A percentile compares a stretch with the other conserved stretches of the same genome.
These are phyloP conservation scores for Bombardia bombarda DNA, from an alignment of 495 filamentous ascomycete genomes.

Conservation along the genomic window DNA sequence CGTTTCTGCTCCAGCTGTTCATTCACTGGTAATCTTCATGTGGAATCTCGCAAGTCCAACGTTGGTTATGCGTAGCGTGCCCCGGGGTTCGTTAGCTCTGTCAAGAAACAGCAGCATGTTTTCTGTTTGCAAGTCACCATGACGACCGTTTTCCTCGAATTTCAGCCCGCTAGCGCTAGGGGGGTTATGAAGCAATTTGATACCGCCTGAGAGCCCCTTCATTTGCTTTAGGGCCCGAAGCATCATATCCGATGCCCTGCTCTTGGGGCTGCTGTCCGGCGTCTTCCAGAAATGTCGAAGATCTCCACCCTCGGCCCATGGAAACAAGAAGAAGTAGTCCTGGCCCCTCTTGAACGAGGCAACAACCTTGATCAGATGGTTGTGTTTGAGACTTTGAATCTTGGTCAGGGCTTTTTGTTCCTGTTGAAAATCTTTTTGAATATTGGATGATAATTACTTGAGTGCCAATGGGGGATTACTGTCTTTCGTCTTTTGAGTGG, in stretches of 20 bases:
- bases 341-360: background rate
- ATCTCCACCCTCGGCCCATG: background rate
- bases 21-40: background rate
- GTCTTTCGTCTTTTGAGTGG: background rate
- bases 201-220: background rate
- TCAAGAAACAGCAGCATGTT: background rate
- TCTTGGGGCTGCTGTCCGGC: background rate
- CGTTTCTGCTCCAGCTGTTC: background rate
- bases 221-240: background rate
- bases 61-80: background rate
- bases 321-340: slow-evolving; percentile 1
- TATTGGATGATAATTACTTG: background rate
- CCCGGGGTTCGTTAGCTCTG: background rate
- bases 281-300: background rate
- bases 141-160: background rate
- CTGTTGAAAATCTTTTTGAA: background rate
- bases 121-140: background rate
- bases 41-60: background rate
- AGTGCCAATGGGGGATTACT: background rate
- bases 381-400: background rate
- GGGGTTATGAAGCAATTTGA: background rate
- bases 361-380: background rate
- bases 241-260: background rate
- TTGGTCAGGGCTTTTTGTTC: background rate
- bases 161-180: background rate